Conservation (phyloP, 768 basidiomycete species). For the Terana coerulea region DNA sequence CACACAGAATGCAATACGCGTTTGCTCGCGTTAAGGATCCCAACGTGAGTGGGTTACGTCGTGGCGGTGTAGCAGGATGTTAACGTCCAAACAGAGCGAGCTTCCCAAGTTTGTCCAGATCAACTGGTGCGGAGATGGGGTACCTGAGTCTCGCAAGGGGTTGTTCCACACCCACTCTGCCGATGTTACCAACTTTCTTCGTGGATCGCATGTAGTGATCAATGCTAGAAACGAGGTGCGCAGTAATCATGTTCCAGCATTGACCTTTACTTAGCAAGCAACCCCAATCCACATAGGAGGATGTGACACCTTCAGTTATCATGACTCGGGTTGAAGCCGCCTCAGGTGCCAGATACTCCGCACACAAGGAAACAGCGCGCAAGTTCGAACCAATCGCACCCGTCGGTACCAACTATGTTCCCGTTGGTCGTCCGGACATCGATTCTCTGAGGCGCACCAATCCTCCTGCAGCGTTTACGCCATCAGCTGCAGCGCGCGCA, state of each 20-base stretch:
- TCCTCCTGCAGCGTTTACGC: not conserved
- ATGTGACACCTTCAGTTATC: constrained; percentile 76
- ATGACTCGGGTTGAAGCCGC: constrained; percentile 86
- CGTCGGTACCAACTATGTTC: constrained; percentile 72
- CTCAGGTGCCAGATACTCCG: constrained; percentile 87
- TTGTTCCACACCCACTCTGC: constrained; percentile 86
- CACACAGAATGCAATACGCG: constrained; percentile 84
- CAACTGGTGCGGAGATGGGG: constrained; percentile 97
- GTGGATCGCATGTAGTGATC: constrained; percentile 82
- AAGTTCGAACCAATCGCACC: constrained; percentile 78
- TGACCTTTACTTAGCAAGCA: too few relatives aligned
- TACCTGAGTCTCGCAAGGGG: constrained; percentile 89
- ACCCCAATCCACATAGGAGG: constrained; percentile 61
- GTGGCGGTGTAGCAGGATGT: not conserved
- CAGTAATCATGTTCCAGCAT: too few relatives aligned
- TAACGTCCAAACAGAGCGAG: constrained; percentile 48
- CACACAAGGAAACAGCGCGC: constrained; percentile 73
- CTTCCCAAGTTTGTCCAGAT: constrained; percentile 92
- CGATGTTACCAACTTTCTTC: constrained; percentile 75
- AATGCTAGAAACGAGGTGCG: constrained; percentile 82
- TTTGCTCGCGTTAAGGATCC: constrained; percentile 83
- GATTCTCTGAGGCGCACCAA: constrained; percentile 39
- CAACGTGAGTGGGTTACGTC: constrained; percentile 47
- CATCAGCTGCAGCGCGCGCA: not conserved
- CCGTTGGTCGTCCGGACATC: constrained; percentile 73